Base-by-base conservation (phyloP, 305 asterid species). In the Euphrasia arctica region DNA sequence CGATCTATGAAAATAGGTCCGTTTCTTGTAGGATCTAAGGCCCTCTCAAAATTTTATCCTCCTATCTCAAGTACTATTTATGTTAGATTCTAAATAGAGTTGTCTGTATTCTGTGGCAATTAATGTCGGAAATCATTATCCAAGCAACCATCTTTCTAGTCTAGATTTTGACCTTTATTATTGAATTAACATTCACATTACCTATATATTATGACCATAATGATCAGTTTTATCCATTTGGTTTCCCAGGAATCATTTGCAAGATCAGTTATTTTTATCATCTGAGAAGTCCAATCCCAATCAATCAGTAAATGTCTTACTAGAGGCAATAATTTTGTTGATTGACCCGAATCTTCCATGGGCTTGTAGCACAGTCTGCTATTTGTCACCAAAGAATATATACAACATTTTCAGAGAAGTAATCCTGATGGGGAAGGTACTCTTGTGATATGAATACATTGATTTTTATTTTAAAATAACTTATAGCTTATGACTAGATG, bases 1-100 rank as follows among this genome's bases (percentile, higher is more conserved):
- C 95, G 3, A 70, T 93, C 70, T 74, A 90, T 59, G 91, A 80
- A 47, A 89, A 88, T 71, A 93, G 99, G 97, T 92, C 56, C 61
- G 83, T 65, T 71, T 57, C 41, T 70, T 63, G 62, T 43, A 12
- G 54, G 54, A 63, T 54, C 57, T 34, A 47, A 34, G 22, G 48
- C 12, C 56, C 58, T 58, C 42, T 29, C 68, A 49, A 64, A 58
- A 47, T 56, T 18, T 74, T 41, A 43, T 29, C 41, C 58, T 50
- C 36, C 39, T 60, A 25, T 61, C 63, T 55, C 34, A 55, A 50
- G 54, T 48, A 31, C 12, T 71, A 60, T 65, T 64, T 54, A 32
- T 25, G 7, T 41, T 61, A 34, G 50, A 58, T 47, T 57, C 25
- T 62, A 39, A 34, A 65, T 29, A 50, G 54, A 27, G 39, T 41